Evolutionary conservation across 345 rosid genomes (phyloP).

Genomic region (Eucalyptus globulus): DNA sequence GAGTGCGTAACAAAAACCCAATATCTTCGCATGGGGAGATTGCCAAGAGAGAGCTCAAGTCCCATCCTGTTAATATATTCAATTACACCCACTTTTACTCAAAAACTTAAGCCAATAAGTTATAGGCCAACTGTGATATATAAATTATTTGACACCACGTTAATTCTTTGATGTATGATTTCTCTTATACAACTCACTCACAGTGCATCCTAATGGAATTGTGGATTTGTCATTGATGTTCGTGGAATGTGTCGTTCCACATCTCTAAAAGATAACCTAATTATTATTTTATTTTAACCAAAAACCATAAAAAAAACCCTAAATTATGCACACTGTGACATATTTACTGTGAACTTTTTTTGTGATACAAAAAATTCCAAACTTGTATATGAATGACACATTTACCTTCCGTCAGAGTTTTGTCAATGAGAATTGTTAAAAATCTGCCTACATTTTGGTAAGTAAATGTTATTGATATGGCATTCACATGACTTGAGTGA

Average conservation of each 20-base stretch:
- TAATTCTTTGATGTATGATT: too few species aligned
- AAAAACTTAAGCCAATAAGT: fast-evolving
- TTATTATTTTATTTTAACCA: too few species aligned
- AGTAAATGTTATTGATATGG: too few species aligned
- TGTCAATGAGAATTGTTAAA: background rate
- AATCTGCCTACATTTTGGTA: background rate
- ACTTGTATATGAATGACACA: fast-evolving
- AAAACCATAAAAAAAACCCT: fast-evolving
- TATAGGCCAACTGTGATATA: too few species aligned
- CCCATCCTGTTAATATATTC: fast-evolving
- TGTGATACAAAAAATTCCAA: background rate
- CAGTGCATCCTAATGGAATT: too few species aligned
- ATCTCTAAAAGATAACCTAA: background rate
- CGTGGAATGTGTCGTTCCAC: background rate
- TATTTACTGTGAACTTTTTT: fast-evolving
- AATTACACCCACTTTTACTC: fast-evolving
- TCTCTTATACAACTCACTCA: too few species aligned
- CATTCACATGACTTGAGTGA: background rate
- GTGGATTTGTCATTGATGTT: background rate
- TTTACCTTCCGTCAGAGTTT: background rate
- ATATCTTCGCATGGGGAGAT: too few species aligned
- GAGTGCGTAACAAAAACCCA: too few species aligned
- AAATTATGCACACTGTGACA: background rate
- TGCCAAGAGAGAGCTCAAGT: too few species aligned
- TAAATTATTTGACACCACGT: fast-evolving